Conservation (phyloP, 352 stramenopile species). For the Thalassiosira exigua region DNA sequence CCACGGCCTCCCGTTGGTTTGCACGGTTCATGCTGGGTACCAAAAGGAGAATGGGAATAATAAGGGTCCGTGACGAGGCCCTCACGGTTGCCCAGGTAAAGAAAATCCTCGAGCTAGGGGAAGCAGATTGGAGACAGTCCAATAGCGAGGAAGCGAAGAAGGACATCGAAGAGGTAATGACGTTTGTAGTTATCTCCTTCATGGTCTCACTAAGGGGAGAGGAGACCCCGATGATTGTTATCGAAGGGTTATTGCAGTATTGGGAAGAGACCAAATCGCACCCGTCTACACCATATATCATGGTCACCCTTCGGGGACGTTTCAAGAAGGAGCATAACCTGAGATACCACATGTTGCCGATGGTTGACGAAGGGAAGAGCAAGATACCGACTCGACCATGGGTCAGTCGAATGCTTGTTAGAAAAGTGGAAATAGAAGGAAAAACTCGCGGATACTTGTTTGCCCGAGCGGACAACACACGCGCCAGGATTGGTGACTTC, state of each 20-base stretch:
- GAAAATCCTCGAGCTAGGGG: neutral
- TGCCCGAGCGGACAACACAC: neutral
- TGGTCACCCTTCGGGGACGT: neutral
- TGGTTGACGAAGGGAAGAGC: neutral
- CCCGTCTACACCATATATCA: neutral
- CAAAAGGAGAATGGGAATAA: neutral
- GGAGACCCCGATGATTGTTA: neutral
- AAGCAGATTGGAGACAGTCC: neutral
- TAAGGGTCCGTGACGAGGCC: neutral
- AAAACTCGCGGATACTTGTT: neutral
- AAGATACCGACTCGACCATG: neutral
- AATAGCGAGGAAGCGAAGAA: neutral
- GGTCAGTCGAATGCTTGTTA: neutral
- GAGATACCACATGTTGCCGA: conserved; percentile 5
- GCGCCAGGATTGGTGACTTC: neutral
- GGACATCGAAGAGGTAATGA: neutral
- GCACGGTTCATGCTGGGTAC: neutral
- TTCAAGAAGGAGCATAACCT: conserved; percentile 6
- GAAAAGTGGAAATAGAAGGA: neutral
- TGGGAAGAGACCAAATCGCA: neutral
- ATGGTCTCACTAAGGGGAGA: neutral
- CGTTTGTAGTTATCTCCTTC: neutral
- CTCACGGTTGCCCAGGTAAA: neutral
- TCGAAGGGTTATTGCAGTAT: conserved; percentile 1
- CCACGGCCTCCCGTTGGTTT: conserved; percentile 1